Evolutionary conservation across 129 eudicot species (phyloP).

Genomic region (Erigeron canadensis): DNA sequence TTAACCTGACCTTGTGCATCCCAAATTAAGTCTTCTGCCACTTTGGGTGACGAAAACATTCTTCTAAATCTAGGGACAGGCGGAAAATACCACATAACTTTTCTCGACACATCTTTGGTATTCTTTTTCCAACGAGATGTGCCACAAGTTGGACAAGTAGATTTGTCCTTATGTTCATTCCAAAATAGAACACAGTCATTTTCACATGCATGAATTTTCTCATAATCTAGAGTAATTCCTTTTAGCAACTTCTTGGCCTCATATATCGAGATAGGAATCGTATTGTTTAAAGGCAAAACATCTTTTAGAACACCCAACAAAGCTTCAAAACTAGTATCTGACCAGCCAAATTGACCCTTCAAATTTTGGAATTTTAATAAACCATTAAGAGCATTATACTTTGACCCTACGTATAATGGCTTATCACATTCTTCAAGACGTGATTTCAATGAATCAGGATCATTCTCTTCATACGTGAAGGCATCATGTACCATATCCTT

Average conservation of each 20-base stretch:
- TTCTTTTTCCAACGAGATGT: slow-evolving; percentile 9
- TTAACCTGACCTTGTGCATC: no score
- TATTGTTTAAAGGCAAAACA: slow-evolving; percentile 1
- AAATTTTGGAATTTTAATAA: slow-evolving; percentile 16
- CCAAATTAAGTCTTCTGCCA: neutral
- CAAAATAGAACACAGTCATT: no score
- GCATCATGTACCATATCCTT: no score
- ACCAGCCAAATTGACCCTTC: slow-evolving; percentile 19
- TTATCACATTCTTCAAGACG: no score
- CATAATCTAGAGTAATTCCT: neutral
- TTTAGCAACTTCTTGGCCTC: slow-evolving; percentile 20
- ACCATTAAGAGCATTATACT: slow-evolving; percentile 17
- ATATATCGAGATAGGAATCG: slow-evolving; percentile 5
- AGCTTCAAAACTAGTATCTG: slow-evolving; percentile 15
- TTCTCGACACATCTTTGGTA: neutral
- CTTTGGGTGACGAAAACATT: neutral
- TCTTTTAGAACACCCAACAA: slow-evolving; percentile 14
- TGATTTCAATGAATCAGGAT: no score
- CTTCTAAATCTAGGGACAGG: neutral
- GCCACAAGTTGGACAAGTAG: slow-evolving; percentile 3
- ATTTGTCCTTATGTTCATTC: neutral
- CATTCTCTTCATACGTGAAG: no score
- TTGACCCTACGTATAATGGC: slow-evolving; percentile 9
- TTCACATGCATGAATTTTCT: slow-evolving; percentile 3
- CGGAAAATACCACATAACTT: slow-evolving; percentile 6